Percentiles rank a stretch among this genome's conserved stretches.
phyloP scores from a whole-genome alignment of 2,329 filamentous ascomycete species.

The Rhexocercosporidium sp. region DNA sequence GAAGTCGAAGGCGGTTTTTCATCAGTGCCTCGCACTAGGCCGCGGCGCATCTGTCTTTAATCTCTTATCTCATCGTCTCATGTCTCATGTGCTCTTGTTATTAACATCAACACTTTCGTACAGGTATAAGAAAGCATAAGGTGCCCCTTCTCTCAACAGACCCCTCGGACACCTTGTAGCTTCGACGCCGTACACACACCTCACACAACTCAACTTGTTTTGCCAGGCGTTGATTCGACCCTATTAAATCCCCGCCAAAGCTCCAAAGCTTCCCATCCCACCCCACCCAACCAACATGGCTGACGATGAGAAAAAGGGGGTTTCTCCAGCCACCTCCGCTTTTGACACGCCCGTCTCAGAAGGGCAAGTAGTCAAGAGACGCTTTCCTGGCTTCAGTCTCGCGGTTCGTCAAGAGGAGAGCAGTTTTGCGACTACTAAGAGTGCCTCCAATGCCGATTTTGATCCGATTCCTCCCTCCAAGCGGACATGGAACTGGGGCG shows the following conservation, averaged over 20 bases:
- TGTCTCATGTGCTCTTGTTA: too few relatives aligned
- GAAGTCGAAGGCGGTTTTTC: not conserved
- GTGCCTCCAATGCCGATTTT: conserved; percentile 28
- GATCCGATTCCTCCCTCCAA: conserved; percentile 29
- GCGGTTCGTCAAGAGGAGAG: conserved; percentile 29
- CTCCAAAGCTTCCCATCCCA: not conserved
- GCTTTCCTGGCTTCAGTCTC: conserved; percentile 23
- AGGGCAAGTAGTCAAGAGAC: conserved; percentile 26
- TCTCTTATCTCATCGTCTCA: not conserved
- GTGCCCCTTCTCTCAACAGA: too few relatives aligned
- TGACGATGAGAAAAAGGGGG: conserved; percentile 25
- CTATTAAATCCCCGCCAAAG: not conserved
- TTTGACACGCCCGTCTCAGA: conserved; percentile 16
- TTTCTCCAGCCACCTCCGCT: conserved; percentile 21
- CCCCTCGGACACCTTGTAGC: too few relatives aligned
- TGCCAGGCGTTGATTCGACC: too few relatives aligned
- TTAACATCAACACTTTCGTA: too few relatives aligned
- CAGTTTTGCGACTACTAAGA: conserved; percentile 26
- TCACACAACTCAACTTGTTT: too few relatives aligned
- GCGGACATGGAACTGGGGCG: conserved; percentile 27
- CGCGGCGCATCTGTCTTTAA: not conserved
- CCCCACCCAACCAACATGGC: not conserved
- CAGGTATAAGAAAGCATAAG: too few relatives aligned
- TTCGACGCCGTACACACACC: too few relatives aligned
- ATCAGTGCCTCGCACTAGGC: not conserved